Percentiles rank a stretch among this genome's conserved stretches.
These are phyloP conservation scores for Lineolata rhizophorae DNA, from an alignment of 495 filamentous ascomycete genomes.

Conservation along the genomic window DNA sequence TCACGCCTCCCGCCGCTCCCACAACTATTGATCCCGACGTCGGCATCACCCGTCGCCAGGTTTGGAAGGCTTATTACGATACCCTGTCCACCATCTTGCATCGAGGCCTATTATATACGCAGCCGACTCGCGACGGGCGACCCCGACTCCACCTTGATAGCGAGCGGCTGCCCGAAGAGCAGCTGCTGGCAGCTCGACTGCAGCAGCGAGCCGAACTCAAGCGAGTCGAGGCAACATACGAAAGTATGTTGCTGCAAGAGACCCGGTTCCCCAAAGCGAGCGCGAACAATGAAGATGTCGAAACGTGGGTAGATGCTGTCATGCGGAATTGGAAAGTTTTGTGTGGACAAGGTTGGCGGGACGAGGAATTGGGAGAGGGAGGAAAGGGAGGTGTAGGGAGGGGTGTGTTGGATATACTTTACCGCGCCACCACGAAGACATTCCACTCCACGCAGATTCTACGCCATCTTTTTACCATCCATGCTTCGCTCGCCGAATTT, in stretches of 20 bases:
- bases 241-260: constrained; percentile 47
- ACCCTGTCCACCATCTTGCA: constrained; percentile 44
- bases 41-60: constrained; percentile 27
- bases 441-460: constrained; percentile 82
- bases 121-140: too few relatives aligned
- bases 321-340: constrained; percentile 69
- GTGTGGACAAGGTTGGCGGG: constrained; percentile 48
- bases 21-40: constrained; percentile 6
- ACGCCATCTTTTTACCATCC: constrained; percentile 71
- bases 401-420: constrained; percentile 58
- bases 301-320: constrained; percentile 58
- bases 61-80: constrained; percentile 69
- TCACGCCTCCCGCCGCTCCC: too few relatives aligned
- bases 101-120: constrained; percentile 23
- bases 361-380: constrained; percentile 57
- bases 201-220: constrained; percentile 53
- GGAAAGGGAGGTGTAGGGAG: constrained; percentile 50
- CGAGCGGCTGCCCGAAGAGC: constrained; percentile 4
- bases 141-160: too few relatives aligned
- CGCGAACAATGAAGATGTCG: constrained; percentile 48
- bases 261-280: constrained; percentile 67
- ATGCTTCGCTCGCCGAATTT: constrained; percentile 69
- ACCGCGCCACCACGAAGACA: constrained; percentile 71
- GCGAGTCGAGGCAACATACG: constrained; percentile 50
- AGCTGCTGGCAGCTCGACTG: constrained; percentile 22